Evolutionary conservation across 805 yeast genomes (phyloP), one percentile per base, ranked within the genome.

Genomic region (Spathaspora boniae): DNA sequence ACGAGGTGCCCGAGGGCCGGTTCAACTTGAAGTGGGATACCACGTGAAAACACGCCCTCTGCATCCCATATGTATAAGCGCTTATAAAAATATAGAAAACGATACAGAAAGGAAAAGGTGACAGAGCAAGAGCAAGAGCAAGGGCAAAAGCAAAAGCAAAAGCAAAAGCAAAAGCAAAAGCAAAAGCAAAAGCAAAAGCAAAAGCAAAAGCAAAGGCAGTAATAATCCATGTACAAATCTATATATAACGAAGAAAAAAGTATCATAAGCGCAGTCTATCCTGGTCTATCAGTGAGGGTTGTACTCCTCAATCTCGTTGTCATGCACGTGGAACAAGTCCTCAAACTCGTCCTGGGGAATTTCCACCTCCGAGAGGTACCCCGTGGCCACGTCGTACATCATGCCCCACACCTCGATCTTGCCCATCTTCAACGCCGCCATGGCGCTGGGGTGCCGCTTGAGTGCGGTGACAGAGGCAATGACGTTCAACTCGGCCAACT

Each of bases 371-470:
- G 45, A 47, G 25, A 87, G 64, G 20, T 70, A 67, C 16, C 96
- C 97, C 11, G 84, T 73, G 23, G 74, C 79, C 16, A 87, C 95
- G 53, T 88, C 87, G 63, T 87, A 89, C 33, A 89, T 73, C 51
- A 88, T 59, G 0, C 96, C 96, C 71, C 85, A 79, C 28, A 89
- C 80, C 54, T 84, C 82, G 24, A 89, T 69, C 9, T 79, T 76
- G 8, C 82, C 77, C 39, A 65, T 68, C 31, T 70, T 68, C 36
- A 79, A 58, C 16, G 93, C 94, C 36, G 72, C 70, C 37, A 76
- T 70, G 18, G 87, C 91, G 32, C 80, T 74, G 28, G 82, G 81
- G 53, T 81, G 82, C 46, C 74, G 67, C 43, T 68, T 70, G 34
- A 89, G 68, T 31, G 80, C 79, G 41, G 77, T 72, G 14, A 85